phyloP scores from a whole-genome alignment of 1,284 basidiomycete species.

The Puccinia triticina region DNA sequence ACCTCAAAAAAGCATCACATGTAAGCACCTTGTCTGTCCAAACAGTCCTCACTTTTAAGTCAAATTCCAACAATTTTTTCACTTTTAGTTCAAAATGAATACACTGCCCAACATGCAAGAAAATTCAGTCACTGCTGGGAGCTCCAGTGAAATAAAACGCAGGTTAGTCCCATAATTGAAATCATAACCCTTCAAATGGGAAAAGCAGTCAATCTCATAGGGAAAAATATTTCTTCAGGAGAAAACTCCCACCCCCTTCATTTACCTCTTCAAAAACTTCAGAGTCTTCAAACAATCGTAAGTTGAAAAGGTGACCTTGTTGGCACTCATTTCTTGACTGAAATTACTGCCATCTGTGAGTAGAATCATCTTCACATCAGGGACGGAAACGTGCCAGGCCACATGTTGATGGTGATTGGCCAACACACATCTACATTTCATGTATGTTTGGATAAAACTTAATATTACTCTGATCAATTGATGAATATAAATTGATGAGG shows the following conservation, averaged over 20 bases:
- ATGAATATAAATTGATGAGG: too few species aligned
- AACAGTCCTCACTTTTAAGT: too few species aligned
- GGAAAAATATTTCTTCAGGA: conserved; percentile 10
- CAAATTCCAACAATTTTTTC: too few species aligned
- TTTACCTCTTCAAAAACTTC: not conserved
- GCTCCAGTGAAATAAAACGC: not conserved
- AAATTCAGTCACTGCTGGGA: not conserved
- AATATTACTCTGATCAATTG: not conserved
- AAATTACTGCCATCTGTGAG: conserved; percentile 56
- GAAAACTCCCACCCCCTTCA: conserved; percentile 23
- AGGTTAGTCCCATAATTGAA: not conserved
- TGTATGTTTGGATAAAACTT: conserved; percentile 50
- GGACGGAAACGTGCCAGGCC: conserved; percentile 73
- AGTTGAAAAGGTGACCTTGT: not conserved
- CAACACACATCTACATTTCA: conserved; percentile 71
- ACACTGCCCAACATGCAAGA: not conserved
- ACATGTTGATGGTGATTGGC: conserved; percentile 78
- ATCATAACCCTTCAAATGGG: not conserved
- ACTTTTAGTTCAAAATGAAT: not conserved
- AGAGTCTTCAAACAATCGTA: not conserved
- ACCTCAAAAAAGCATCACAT: not conserved
- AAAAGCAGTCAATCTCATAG: not conserved
- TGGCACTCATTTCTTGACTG: conserved; percentile 62
- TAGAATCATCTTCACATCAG: conserved; percentile 72
- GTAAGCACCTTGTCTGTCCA: not conserved